phyloP scores from a whole-genome alignment of 768 basidiomycete species.

The Cytidiella melzeri region DNA sequence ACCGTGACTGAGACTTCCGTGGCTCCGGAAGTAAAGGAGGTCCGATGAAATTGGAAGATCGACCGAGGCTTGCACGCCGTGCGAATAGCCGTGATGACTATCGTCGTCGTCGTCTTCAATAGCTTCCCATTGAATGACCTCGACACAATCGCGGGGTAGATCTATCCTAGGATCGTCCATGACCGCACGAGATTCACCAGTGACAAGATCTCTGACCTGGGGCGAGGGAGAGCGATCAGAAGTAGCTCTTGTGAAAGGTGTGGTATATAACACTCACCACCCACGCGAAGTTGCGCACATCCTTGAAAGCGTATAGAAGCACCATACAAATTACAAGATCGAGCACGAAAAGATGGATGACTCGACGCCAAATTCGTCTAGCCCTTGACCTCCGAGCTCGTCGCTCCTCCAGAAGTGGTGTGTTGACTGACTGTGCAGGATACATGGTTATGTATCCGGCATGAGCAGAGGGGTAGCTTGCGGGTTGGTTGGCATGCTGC shows the following conservation, averaged over 20 bases:
- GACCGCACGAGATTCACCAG: neutral
- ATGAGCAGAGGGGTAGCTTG: neutral
- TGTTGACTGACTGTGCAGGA: neutral
- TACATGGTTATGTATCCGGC: neutral
- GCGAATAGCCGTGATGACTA: neutral
- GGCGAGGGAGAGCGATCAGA: neutral
- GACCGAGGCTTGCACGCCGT: neutral
- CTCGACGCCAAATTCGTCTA: neutral
- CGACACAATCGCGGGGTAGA: slow-evolving; percentile 6
- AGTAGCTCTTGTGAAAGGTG: neutral
- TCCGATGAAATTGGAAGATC: slow-evolving; percentile 25
- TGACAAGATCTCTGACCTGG: neutral
- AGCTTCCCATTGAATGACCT: neutral
- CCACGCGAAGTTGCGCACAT: neutral
- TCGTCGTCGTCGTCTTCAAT: neutral
- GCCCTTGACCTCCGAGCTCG: neutral
- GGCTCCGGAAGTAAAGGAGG: slow-evolving; percentile 30
- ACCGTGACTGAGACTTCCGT: slow-evolving; percentile 27
- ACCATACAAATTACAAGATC: neutral
- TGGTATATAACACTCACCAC: neutral
- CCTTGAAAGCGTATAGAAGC: neutral
- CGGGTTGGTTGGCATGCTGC: neutral
- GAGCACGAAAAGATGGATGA: neutral
- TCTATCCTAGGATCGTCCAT: neutral
- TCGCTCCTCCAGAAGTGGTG: neutral